A percentile compares a stretch with the other conserved stretches of the same genome.
Conservation (phyloP, 2,329 filamentous ascomycete genomes). For the Fusarium sp. region DNA sequence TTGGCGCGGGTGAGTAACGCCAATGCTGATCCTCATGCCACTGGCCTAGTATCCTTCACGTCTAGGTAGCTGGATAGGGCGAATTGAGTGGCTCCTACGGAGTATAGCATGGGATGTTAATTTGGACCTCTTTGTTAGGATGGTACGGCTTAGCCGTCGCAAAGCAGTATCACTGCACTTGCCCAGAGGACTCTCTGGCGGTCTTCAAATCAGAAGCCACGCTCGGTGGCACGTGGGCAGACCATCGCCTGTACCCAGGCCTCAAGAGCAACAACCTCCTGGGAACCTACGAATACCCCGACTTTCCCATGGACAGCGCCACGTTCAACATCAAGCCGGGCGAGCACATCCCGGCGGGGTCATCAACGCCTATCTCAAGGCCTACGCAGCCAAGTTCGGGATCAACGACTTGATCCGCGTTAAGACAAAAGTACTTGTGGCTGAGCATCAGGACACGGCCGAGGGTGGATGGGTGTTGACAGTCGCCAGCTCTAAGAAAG, state of each 20-base stretch:
- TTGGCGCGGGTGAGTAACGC: not conserved
- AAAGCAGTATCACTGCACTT: conserved; percentile 62
- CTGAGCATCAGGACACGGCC: conserved; percentile 39
- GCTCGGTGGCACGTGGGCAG: conserved; percentile 72
- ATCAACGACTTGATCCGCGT: conserved; percentile 61
- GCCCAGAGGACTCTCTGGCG: conserved; percentile 58
- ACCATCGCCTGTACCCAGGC: conserved; percentile 68
- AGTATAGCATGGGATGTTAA: not conserved
- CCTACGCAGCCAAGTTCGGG: conserved; percentile 57
- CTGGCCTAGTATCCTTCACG: not conserved
- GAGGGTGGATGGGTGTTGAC: conserved; percentile 26
- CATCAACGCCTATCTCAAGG: conserved; percentile 52
- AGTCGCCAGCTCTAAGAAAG: not conserved
- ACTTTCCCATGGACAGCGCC: conserved; percentile 68
- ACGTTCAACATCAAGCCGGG: conserved; percentile 52
- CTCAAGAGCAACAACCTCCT: conserved; percentile 67
- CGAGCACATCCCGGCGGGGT: conserved; percentile 51
- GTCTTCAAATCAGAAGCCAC: conserved; percentile 62
- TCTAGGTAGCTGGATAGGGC: not conserved
- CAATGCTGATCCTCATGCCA: not conserved
- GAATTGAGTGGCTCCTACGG: not conserved
- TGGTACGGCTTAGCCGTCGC: conserved; percentile 64
- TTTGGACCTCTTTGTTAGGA: conserved; percentile 44
- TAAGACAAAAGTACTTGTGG: conserved; percentile 60
- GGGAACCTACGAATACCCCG: conserved; percentile 64